Percentiles rank a stretch among this genome's conserved stretches.
Conservation (phyloP, 192 early-diverging fungal species). For the Coemansia sp. region DNA sequence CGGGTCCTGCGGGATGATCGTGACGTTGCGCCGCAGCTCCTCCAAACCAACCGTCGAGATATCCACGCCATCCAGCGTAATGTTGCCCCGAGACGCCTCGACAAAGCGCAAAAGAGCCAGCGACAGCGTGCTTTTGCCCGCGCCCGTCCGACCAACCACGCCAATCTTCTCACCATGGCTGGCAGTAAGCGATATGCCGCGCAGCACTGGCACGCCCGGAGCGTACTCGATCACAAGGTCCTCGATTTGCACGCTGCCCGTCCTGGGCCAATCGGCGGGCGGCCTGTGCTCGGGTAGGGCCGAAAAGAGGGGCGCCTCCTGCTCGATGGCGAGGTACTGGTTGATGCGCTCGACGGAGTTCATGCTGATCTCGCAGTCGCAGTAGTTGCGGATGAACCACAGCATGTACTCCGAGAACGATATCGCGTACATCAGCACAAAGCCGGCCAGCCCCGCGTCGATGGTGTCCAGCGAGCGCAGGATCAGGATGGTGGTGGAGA, state of each 20-base stretch:
- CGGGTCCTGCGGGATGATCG: constrained; percentile 94
- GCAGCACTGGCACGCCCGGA: constrained; percentile 78
- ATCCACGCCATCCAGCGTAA: constrained; percentile 77
- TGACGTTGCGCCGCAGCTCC: constrained; percentile 76
- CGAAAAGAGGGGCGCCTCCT: constrained; percentile 61
- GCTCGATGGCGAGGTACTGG: constrained; percentile 82
- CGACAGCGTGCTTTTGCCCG: constrained; percentile 78
- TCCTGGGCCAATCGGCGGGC: constrained; percentile 66
- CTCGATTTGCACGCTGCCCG: constrained; percentile 70
- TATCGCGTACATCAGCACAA: constrained; percentile 83
- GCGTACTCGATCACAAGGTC: constrained; percentile 78
- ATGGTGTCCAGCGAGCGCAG: constrained; percentile 60
- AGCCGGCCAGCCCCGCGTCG: constrained; percentile 87
- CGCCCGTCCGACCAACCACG: constrained; percentile 91
- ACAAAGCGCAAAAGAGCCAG: constrained; percentile 80
- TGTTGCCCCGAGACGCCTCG: constrained; percentile 66
- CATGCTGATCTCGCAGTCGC: constrained; percentile 85
- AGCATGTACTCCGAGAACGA: constrained; percentile 81
- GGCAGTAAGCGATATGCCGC: constrained; percentile 73
- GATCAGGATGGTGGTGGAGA: constrained; percentile 72
- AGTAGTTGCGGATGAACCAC: constrained; percentile 83
- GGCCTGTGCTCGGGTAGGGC: constrained; percentile 56
- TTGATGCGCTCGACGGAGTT: constrained; percentile 87
- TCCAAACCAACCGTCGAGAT: constrained; percentile 74
- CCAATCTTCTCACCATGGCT: constrained; percentile 82